Base-by-base conservation (phyloP, 495 filamentous ascomycete species). In the Chaetomium fimeti region DNA sequence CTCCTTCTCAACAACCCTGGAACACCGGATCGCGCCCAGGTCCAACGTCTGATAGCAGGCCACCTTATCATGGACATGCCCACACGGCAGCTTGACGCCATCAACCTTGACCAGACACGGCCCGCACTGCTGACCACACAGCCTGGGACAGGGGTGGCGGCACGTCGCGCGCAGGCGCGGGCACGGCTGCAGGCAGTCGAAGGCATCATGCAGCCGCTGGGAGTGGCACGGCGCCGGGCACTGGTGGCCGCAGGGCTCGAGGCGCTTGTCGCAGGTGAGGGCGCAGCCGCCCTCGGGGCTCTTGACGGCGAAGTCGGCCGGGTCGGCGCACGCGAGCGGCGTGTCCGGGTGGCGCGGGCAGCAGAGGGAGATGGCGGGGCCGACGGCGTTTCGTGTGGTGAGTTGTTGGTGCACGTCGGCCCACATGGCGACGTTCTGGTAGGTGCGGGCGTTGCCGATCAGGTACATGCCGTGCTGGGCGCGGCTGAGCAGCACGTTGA, bases 381-480 rank as follows among this genome's bases (percentile, higher is more conserved):
- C 88, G 18, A 91, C 72, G 42, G 84, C 84, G 3, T 75, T 77
- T 0, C 74, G 73, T 0, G 67, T 65, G 36, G 74, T 66, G 3
- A 93, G 64, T 16, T 89, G 85, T 0, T 73, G 64, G 27, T 89
- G 69, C 8, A 94, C 84, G 4, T 89, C 61, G 2, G 69, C 75
- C 91, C 91, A 96, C 89, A 94, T 93, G 0, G 69, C 64, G 5
- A 92, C 80, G 43, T 75, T 69, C 1, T 47, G 64, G 18, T 80
- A 86, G 0, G 89, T 87, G 36, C 78, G 70, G 3, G 83, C 73
- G 69, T 93, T 92, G 15, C 91, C 90, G 53, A 94, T 86, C 57
- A 96, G 84, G 71, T 91, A 96, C 88, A 95, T 91, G 8, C 91
- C 90, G 71, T 96, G 85, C 69, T 86, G 78, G 8, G 90, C 91